Conservation (phyloP, 2,329 filamentous ascomycete genomes). For the Geosmithia putterillii region DNA sequence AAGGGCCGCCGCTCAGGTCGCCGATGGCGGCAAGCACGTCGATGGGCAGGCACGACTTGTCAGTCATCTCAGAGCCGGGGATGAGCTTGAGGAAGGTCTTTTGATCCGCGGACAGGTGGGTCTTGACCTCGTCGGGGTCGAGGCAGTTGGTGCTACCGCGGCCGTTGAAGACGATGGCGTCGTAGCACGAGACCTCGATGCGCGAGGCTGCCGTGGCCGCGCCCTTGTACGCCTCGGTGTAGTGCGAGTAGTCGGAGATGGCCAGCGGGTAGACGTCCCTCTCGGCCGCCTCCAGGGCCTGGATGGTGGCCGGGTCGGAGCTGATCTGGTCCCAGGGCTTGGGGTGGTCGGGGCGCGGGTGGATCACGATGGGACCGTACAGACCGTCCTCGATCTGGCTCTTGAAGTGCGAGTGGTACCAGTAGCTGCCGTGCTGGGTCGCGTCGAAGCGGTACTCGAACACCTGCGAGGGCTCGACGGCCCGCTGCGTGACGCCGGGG, state of each 20-base stretch:
- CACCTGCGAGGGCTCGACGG: slow-evolving; percentile 31
- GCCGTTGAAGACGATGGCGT: slow-evolving; percentile 50
- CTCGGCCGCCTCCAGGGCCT: slow-evolving; percentile 36
- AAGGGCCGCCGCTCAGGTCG: slow-evolving; percentile 9
- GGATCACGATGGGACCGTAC: slow-evolving; percentile 42
- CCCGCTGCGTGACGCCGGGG: slow-evolving; percentile 40
- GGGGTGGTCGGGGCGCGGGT: slow-evolving; percentile 13
- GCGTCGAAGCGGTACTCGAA: slow-evolving; percentile 44
- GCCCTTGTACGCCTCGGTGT: slow-evolving; percentile 34
- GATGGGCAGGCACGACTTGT: slow-evolving; percentile 30
- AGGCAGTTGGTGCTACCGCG: slow-evolving; percentile 43
- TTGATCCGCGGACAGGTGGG: slow-evolving; percentile 19
- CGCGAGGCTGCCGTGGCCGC: slow-evolving; percentile 28
- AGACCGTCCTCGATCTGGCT: slow-evolving; percentile 48
- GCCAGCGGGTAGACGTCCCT: slow-evolving; percentile 31
- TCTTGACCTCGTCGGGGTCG: slow-evolving; percentile 26
- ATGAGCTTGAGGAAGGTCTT: slow-evolving; percentile 13
- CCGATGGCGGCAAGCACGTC: slow-evolving; percentile 24
- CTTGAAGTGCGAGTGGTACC: slow-evolving; percentile 46
- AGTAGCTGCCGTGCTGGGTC: slow-evolving; percentile 43
- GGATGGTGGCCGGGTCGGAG: slow-evolving; percentile 34
- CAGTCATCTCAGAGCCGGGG: slow-evolving; percentile 20
- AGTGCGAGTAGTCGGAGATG: slow-evolving; percentile 43
- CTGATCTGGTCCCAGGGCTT: slow-evolving; percentile 43
- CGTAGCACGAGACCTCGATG: slow-evolving; percentile 42